phyloP scores from a whole-genome alignment of 768 basidiomycete genomes.

The Termitomyces sp. region DNA sequence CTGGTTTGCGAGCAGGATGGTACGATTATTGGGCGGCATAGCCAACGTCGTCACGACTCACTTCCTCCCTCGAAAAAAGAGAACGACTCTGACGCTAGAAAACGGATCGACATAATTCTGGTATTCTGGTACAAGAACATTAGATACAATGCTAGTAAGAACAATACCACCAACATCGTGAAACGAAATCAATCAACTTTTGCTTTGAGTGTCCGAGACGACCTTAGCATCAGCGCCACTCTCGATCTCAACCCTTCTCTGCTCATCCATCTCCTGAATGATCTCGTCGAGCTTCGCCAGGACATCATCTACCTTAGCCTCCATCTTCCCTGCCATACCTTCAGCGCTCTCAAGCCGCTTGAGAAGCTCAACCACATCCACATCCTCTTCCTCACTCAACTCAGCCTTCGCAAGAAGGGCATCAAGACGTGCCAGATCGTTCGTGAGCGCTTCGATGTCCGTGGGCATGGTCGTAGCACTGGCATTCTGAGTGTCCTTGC shows the following conservation, averaged over 20 bases:
- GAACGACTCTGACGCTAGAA: not conserved
- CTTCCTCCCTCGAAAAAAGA: not conserved
- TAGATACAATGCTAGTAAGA: not conserved
- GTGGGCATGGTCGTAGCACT: constrained; percentile 1
- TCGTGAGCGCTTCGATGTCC: constrained; percentile 21
- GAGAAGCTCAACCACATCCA: constrained; percentile 49
- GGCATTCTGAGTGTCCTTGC: constrained; percentile 1
- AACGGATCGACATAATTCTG: constrained; percentile 54
- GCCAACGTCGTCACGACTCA: not conserved
- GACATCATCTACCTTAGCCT: constrained; percentile 58
- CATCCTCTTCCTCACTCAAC: constrained; percentile 32
- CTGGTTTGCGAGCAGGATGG: not conserved
- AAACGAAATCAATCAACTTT: not conserved
- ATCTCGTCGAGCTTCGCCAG: constrained; percentile 56
- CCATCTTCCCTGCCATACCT: constrained; percentile 57
- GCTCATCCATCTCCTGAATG: constrained; percentile 39
- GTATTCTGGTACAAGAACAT: not conserved
- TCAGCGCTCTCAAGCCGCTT: constrained; percentile 54
- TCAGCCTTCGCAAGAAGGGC: constrained; percentile 26
- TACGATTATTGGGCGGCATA: not conserved
- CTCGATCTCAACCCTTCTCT: not conserved
- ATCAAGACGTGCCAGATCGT: constrained; percentile 33
- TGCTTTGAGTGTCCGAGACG: not conserved
- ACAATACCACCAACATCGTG: constrained; percentile 3
- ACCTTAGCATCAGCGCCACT: not conserved